Evolutionary conservation across 2,329 filamentous ascomycete genomes (phyloP).

Genomic region (Clonostachys byssicola): DNA sequence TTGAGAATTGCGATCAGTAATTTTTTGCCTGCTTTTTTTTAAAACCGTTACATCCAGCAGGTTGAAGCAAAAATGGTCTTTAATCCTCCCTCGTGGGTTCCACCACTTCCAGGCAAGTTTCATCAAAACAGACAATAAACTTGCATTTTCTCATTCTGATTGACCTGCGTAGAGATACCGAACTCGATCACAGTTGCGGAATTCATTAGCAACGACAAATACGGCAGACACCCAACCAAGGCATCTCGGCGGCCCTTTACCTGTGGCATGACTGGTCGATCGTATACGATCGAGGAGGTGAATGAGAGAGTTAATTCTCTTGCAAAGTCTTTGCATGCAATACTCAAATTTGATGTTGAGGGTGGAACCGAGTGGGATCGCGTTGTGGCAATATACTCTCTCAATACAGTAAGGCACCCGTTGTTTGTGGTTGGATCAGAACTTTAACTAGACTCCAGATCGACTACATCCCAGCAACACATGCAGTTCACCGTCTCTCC

Average conservation of each 20-base stretch:
- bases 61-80: too few species aligned
- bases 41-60: too few species aligned
- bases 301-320: conserved; percentile 62
- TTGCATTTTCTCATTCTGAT: background rate
- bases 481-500: conserved; percentile 71
- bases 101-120: too few species aligned
- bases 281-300: conserved; percentile 60
- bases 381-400: conserved; percentile 70
- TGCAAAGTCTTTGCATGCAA: conserved; percentile 60
- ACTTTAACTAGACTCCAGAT: conserved; percentile 41
- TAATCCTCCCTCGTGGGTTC: too few species aligned
- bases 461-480: conserved; percentile 69
- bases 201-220: conserved; percentile 71
- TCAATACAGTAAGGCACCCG: conserved; percentile 62
- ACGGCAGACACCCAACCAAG: conserved; percentile 61
- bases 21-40: too few species aligned
- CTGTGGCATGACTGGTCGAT: conserved; percentile 68
- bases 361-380: conserved; percentile 77
- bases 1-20: too few species aligned
- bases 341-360: conserved; percentile 65
- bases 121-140: too few species aligned
- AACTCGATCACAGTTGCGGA: conserved; percentile 72
- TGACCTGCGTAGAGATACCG: conserved; percentile 47
- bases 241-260: conserved; percentile 69
- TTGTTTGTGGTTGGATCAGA: background rate